phyloP scores from a whole-genome alignment of 495 filamentous ascomycete species.

The Durotheca rogersii region DNA sequence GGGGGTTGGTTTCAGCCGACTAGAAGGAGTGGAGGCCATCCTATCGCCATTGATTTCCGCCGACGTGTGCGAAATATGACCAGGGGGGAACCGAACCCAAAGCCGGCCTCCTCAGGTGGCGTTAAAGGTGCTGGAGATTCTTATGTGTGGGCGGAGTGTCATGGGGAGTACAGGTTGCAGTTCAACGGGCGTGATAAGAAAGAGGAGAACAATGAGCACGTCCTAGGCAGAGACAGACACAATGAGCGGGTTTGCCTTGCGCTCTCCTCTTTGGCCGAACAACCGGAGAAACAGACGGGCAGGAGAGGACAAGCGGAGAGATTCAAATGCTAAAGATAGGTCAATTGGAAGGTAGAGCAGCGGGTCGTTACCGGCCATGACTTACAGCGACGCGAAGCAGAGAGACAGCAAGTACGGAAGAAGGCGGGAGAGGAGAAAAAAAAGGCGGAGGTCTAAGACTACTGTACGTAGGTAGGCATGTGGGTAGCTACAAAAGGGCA shows the following conservation, averaged over 20 bases:
- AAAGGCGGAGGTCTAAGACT: background rate
- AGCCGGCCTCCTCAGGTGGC: conserved; percentile 23
- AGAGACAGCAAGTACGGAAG: conserved; percentile 3
- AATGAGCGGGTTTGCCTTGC: conserved; percentile 10
- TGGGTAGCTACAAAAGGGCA: background rate
- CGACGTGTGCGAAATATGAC: conserved; percentile 13
- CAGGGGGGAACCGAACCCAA: background rate
- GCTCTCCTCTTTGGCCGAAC: conserved; percentile 9
- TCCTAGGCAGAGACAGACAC: conserved; percentile 9
- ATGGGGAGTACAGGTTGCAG: conserved; percentile 21
- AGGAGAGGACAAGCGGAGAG: conserved; percentile 18
- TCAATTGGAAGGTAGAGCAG: conserved; percentile 24
- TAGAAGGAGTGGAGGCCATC: conserved; percentile 60
- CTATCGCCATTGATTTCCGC: conserved; percentile 51
- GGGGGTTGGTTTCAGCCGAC: conserved; percentile 73
- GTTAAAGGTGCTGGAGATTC: conserved; percentile 28
- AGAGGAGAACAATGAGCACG: conserved; percentile 1
- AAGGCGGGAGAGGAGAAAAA: background rate
- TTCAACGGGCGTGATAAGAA: conserved; percentile 13
- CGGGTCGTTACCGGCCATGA: conserved; percentile 16
- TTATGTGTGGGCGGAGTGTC: conserved; percentile 26
- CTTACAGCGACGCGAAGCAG: conserved; percentile 37
- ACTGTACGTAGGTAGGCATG: background rate
- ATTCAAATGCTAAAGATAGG: conserved; percentile 28
- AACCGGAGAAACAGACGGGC: conserved; percentile 1